Evolutionary conservation across 2,329 filamentous ascomycete genomes (phyloP).

Genomic region (Lachnellula cervina): DNA sequence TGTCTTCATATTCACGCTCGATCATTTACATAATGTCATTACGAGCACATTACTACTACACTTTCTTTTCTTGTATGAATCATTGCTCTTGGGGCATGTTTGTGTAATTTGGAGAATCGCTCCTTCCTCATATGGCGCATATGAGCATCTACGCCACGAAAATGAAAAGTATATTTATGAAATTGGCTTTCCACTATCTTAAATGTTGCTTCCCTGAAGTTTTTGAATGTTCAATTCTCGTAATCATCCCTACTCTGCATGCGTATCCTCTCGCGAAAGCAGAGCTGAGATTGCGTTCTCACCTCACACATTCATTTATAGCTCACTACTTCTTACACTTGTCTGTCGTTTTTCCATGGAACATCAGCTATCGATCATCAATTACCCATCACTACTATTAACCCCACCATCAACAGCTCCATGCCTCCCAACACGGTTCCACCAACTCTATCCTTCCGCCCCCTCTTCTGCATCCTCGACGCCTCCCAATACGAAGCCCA

Average conservation of each 20-base stretch:
- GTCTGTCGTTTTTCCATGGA: neutral
- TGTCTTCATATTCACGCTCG: slow-evolving; percentile 8
- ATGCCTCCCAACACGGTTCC: slow-evolving; percentile 5
- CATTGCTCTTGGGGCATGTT: slow-evolving; percentile 1
- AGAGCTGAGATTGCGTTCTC: neutral
- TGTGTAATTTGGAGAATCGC: slow-evolving; percentile 7
- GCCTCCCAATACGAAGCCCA: neutral
- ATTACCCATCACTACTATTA: neutral
- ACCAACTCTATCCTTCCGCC: slow-evolving; percentile 2
- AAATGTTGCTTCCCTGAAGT: neutral
- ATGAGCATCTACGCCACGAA: neutral
- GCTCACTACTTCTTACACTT: neutral
- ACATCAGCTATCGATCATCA: neutral
- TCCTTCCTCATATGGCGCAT: slow-evolving; percentile 7
- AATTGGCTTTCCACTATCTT: slow-evolving; percentile 3
- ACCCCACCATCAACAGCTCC: neutral
- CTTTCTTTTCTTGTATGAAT: slow-evolving; percentile 7
- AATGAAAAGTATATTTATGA: neutral
- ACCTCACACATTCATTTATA: too few species aligned
- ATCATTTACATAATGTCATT: neutral
- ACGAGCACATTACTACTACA: neutral
- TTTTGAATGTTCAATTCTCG: neutral
- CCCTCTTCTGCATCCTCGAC: neutral
- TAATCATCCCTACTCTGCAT: neutral
- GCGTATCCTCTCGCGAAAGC: neutral